Evolutionary conservation across 2,329 filamentous ascomycete species (phyloP), one percentile per base, ranked within the genome.

Genomic region (Pestalotiopsis sp.): DNA sequence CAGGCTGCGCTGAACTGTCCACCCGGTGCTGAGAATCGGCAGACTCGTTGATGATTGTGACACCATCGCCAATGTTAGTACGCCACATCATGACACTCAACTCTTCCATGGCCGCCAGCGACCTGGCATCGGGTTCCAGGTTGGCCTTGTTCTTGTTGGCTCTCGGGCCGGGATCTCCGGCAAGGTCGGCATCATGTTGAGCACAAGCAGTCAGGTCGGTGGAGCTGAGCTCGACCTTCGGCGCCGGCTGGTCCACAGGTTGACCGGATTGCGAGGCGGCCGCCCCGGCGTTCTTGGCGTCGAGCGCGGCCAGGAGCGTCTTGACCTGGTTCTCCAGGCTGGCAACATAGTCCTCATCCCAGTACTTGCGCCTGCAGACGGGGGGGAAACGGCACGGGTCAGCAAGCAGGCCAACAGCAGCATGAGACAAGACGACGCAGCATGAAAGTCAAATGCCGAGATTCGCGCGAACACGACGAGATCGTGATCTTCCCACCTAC

Each of bases 281-380:
- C 27, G 20, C 17, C 27, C 41, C 38, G 25, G 45, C 41, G n/a
- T 56, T 66, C 36, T 49, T 66, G 59, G 67, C 69, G 25, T 72
- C 66, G 20, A 72, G 64, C 11, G 68, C 70, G 41, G 67, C 57
- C 36, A 72, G 66, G n/a, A 72, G 58, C 0, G 69, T 69, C 39
- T 70, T 68, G 23, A 72, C 70, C 25, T 72, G 70, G 3, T 70
- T 68, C 27, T 72, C 70, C n/a, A 72, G 69, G 11, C 69, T 70
- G 63, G 66, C 68, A 57, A 72, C 70, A 63, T 72, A 72, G 27
- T 72, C 70, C n/a, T 71, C 70, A 58, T 72, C 70, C 70, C 70
- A 72, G 49, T 72, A 72, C 61, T 72, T 72, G 14, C 70, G 69
- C 59, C 70, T 72, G 17, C 13, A 66, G 11, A 23, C 14, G 20